phyloP scores from a whole-genome alignment of 805 yeast genomes.

The Monosporozyma siamensis region DNA sequence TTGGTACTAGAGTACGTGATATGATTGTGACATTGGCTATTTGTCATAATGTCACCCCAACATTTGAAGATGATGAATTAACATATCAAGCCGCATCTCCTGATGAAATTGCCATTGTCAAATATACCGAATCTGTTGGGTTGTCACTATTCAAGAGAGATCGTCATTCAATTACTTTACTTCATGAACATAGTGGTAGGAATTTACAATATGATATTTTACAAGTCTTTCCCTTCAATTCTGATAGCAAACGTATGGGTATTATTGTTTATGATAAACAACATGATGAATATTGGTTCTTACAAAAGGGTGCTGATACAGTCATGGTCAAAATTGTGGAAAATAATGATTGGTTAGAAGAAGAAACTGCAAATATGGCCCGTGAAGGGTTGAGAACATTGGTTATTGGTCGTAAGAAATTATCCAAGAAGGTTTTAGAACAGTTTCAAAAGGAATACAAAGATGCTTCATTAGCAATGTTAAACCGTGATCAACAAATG shows the following conservation, averaged over 20 bases:
- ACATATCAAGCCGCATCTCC: conserved; percentile 98
- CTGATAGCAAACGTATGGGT: conserved; percentile 96
- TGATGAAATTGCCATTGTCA: conserved; percentile 94
- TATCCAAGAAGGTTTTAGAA: conserved; percentile 45
- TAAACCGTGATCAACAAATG: conserved; percentile 68
- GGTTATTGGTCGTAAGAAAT: conserved; percentile 80
- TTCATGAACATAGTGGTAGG: conserved; percentile 50
- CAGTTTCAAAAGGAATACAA: conserved; percentile 56
- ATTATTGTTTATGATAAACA: conserved; percentile 58
- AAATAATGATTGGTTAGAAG: conserved; percentile 91
- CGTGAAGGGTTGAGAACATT: conserved; percentile 94
- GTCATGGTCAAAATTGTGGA: conserved; percentile 82
- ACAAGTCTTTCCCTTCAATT: conserved; percentile 86
- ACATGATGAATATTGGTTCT: conserved; percentile 70
- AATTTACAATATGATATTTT: conserved; percentile 54
- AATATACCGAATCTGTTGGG: conserved; percentile 82
- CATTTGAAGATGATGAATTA: conserved; percentile 63
- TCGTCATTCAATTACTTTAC: conserved; percentile 58
- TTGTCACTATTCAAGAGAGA: conserved; percentile 74
- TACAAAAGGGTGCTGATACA: conserved; percentile 93
- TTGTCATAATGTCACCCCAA: conserved; percentile 97
- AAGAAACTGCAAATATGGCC: conserved; percentile 96
- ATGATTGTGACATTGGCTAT: conserved; percentile 73
- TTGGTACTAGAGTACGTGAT: conserved; percentile 69
- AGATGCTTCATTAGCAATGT: conserved; percentile 70